Conservation (phyloP, 2,329 filamentous ascomycete species). For the Alternaria dauci region DNA sequence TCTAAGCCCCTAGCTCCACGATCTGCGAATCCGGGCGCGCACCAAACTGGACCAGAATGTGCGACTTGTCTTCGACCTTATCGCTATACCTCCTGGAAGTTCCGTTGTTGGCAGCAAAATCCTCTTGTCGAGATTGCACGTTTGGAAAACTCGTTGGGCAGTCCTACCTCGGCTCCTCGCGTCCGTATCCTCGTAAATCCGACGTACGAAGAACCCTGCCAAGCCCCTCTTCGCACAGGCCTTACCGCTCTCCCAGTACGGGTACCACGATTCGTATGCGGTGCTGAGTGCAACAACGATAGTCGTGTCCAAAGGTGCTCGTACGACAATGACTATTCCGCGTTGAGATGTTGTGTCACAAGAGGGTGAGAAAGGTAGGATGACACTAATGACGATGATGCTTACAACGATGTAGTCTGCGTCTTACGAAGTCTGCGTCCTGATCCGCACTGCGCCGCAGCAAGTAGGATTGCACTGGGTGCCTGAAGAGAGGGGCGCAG, state of each 20-base stretch:
- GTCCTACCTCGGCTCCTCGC: constrained; percentile 1
- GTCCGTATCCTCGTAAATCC: constrained; percentile 5
- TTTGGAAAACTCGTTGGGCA: background rate
- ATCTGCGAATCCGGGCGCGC: background rate
- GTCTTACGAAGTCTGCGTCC: background rate
- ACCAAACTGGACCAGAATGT: background rate
- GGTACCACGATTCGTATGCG: background rate
- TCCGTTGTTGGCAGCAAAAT: background rate
- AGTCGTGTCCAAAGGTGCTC: background rate
- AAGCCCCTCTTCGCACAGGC: constrained; percentile 4
- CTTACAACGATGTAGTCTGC: constrained; percentile 1
- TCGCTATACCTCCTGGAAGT: background rate
- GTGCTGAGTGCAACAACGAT: background rate
- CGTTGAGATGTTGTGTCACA: background rate
- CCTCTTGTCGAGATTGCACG: background rate
- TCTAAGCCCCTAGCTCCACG: background rate
- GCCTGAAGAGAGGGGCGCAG: background rate
- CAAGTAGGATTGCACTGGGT: background rate
- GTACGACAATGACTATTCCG: background rate
- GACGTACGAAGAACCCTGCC: background rate
- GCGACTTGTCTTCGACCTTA: background rate
- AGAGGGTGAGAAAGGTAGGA: background rate
- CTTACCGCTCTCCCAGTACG: background rate
- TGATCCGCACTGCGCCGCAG: constrained; percentile 4
- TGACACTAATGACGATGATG: background rate